Conservation (phyloP, 805 yeast genomes). For the Saturnispora ahearnii region DNA sequence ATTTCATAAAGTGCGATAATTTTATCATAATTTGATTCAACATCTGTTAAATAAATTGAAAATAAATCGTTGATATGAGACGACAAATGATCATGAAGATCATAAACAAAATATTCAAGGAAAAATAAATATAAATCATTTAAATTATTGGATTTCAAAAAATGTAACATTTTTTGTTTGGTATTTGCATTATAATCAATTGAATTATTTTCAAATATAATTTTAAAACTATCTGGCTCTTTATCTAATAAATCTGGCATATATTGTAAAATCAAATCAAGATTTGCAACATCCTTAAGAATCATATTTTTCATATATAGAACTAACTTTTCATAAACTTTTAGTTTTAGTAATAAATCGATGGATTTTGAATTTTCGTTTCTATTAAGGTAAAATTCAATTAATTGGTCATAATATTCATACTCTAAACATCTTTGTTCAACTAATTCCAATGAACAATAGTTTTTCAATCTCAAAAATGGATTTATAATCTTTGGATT, state of each 20-base stretch:
- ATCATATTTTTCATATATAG: conserved; percentile 45
- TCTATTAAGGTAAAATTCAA: conserved; percentile 68
- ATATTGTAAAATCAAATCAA: conserved; percentile 50
- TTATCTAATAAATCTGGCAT: conserved; percentile 41
- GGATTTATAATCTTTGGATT: conserved; percentile 75
- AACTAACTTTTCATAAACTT: conserved; percentile 1
- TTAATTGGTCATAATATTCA: conserved; percentile 52
- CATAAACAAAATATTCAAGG: conserved; percentile 41
- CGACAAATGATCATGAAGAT: conserved; percentile 29
- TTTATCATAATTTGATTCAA: conserved; percentile 22
- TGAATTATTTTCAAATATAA: conserved; percentile 57
- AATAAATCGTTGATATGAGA: conserved; percentile 38
- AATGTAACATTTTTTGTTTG: conserved; percentile 38
- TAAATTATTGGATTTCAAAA: conserved; percentile 27
- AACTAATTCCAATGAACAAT: conserved; percentile 60
- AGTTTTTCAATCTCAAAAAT: conserved; percentile 63
- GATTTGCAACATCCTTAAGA: conserved; percentile 27
- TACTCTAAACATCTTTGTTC: conserved; percentile 40
- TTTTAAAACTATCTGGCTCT: conserved; percentile 30
- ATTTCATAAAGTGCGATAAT: conserved; percentile 29
- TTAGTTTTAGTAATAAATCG: conserved; percentile 38
- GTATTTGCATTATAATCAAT: conserved; percentile 36
- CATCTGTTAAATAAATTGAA: conserved; percentile 33
- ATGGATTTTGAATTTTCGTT: conserved; percentile 59
- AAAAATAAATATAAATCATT: conserved; percentile 34